Percentiles rank a stretch among this genome's conserved stretches.
These are phyloP conservation scores for Daldinia concentrica DNA, from an alignment of 495 filamentous ascomycete species.

Conservation along the genomic window DNA sequence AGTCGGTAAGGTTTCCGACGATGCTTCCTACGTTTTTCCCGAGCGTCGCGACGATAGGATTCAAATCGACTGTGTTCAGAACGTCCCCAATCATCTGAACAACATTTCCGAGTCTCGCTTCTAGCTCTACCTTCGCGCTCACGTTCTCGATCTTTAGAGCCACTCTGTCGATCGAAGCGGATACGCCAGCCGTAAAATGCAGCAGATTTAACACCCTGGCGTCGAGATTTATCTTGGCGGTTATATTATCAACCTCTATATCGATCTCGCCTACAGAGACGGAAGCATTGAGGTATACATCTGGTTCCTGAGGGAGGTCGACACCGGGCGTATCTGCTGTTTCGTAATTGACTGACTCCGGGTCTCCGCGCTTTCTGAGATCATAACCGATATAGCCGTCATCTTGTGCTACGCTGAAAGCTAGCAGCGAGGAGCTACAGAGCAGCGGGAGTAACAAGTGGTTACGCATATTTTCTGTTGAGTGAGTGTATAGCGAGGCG, in stretches of 20 bases:
- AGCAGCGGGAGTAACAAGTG: constrained; percentile 24
- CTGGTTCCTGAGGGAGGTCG: constrained; percentile 54
- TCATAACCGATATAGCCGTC: constrained; percentile 65
- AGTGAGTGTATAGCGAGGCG: not conserved
- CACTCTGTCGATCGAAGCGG: constrained; percentile 62
- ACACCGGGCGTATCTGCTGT: constrained; percentile 60
- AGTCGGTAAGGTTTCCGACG: constrained; percentile 55
- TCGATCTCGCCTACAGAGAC: constrained; percentile 62
- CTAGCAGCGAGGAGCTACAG: constrained; percentile 30
- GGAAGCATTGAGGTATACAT: constrained; percentile 65
- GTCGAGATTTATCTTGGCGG: constrained; percentile 67
- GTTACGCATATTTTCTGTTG: not conserved
- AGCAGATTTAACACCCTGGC: constrained; percentile 65
- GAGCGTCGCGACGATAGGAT: constrained; percentile 64
- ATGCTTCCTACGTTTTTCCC: constrained; percentile 59
- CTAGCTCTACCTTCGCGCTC: constrained; percentile 64
- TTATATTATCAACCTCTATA: constrained; percentile 64
- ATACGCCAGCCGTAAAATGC: constrained; percentile 65
- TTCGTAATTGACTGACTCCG: constrained; percentile 58
- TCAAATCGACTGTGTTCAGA: constrained; percentile 64
- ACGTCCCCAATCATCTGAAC: constrained; percentile 64
- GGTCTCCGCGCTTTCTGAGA: constrained; percentile 59
- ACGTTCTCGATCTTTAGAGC: constrained; percentile 63
- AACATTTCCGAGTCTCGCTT: constrained; percentile 64
- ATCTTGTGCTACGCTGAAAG: constrained; percentile 36